Evolutionary conservation across 345 rosid species (phyloP).

Genomic region (Aethionema arabicum): DNA sequence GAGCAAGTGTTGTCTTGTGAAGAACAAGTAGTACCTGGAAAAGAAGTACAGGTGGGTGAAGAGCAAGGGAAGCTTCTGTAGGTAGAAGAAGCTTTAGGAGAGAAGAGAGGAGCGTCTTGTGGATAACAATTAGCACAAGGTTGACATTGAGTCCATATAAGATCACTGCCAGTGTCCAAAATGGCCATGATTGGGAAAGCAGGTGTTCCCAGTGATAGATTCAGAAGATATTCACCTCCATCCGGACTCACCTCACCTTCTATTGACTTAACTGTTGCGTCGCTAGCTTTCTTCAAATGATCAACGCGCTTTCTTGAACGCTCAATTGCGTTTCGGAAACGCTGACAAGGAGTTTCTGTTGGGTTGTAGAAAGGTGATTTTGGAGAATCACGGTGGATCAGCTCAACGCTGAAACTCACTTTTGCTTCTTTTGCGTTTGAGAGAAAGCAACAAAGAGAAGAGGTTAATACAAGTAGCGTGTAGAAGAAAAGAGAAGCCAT

Average conservation of each 20-base stretch:
- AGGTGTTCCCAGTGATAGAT: conserved; percentile 39
- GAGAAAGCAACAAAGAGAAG: conserved; percentile 17
- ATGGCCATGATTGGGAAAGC: conserved; percentile 20
- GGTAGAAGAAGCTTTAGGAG: conserved; percentile 44
- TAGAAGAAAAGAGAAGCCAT: conserved; percentile 26
- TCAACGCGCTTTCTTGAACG: conserved; percentile 33
- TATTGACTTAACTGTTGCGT: conserved; percentile 1
- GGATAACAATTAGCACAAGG: conserved; percentile 41
- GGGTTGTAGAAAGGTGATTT: conserved; percentile 42
- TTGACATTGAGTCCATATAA: conserved; percentile 40
- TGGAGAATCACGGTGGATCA: conserved; percentile 42
- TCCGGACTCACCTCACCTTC: conserved; percentile 17
- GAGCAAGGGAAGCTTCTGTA: conserved; percentile 39
- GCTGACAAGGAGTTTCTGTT: conserved; percentile 20
- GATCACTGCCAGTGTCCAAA: conserved; percentile 43
- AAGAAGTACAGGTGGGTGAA: conserved; percentile 26
- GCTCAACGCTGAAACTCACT: conserved; percentile 34
- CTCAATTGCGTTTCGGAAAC: conserved; percentile 27
- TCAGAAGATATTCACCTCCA: conserved; percentile 37
- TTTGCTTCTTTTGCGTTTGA: conserved; percentile 28
- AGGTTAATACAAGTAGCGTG: conserved; percentile 1
- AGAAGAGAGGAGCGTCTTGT: conserved; percentile 40
- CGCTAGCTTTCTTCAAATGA: conserved; percentile 17
- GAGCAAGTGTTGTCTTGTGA: not conserved
- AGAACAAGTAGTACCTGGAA: not conserved